Base-by-base conservation (phyloP, 768 basidiomycete genomes). In the Mycena rosella region DNA sequence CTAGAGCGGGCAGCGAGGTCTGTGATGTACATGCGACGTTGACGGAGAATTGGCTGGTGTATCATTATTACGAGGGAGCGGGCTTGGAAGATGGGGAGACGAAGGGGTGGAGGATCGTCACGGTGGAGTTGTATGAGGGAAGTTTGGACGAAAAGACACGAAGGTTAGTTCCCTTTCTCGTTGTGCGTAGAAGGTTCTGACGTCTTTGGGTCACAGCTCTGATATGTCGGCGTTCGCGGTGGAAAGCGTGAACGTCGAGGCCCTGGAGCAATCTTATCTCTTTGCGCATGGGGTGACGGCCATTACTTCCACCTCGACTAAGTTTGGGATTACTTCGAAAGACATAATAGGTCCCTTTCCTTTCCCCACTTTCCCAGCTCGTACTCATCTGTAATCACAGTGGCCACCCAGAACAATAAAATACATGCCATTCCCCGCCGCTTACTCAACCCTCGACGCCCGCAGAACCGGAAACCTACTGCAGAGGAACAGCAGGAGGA, bases 41-140 rank as follows among this genome's bases (percentile, higher is more conserved):
- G 60, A 84, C 86, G 26, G 96, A 98, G 80, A 98, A 99, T 76
- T 98, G 96, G 96, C 76, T 99, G 48, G 91, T 96, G 10, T 97
- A 96, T 79, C 85, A 91, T 63, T 96, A 94, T 75, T 95, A 90
- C 75, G 91, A 94, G 57, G 86, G 83, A 15, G 85, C 87, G 24
- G 78, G 80, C 47, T 79, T 74, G 38, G 84, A 83, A 26, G 72
- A 77, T 5, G 85, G 81, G 2, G 77, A 83, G 74, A 79, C 89
- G 3, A 93, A 92, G 73, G 90, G 93, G 0, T 88, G 91, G 75
- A 84, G 88, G 55, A 78, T 97, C 54, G 90, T 95, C 3, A 91
- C 88, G 20, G 92, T 96, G 5, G 97, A 99, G 79, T 80, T 98
- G 52, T 98, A 96, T 77, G 96, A 99, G 76, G 93, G 94, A 0